phyloP scores from a whole-genome alignment of 495 filamentous ascomycete species.

The Aspergillus bertholletiae region DNA sequence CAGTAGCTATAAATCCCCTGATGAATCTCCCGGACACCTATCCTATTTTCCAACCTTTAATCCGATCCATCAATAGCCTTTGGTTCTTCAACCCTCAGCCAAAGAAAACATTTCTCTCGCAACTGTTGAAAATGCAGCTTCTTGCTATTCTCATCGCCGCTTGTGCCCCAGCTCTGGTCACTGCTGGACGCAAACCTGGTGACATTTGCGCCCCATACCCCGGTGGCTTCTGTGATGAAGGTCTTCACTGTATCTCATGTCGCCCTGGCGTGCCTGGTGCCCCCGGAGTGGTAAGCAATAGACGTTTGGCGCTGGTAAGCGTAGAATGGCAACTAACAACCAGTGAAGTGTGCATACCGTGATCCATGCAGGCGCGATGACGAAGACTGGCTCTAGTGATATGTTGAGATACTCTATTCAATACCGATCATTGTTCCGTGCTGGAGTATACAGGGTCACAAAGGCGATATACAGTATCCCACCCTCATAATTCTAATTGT shows the following conservation, averaged over 20 bases:
- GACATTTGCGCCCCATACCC: neutral
- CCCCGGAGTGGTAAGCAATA: neutral
- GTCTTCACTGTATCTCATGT: neutral
- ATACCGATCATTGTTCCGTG: too few relatives aligned
- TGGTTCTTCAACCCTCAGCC: too few relatives aligned
- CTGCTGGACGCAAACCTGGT: too few relatives aligned
- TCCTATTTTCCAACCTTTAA: too few relatives aligned
- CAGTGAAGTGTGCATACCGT: neutral
- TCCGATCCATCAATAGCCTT: too few relatives aligned
- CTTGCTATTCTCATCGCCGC: neutral
- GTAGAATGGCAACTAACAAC: neutral
- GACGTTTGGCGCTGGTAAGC: neutral
- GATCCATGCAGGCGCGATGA: neutral
- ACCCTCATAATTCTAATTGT: too few relatives aligned
- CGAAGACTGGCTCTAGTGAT: neutral
- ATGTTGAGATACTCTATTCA: neutral
- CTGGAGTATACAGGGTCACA: too few relatives aligned
- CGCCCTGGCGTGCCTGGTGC: neutral
- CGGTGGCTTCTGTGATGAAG: neutral
- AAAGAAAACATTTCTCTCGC: too few relatives aligned
- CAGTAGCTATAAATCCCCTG: too few relatives aligned
- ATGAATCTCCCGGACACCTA: too few relatives aligned
- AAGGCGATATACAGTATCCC: too few relatives aligned
- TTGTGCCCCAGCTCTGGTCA: neutral
- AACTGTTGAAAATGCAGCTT: neutral